These are phyloP conservation scores for Penicillium malachiteum DNA, from an alignment of 495 filamentous ascomycete species.

Conservation along the genomic window DNA sequence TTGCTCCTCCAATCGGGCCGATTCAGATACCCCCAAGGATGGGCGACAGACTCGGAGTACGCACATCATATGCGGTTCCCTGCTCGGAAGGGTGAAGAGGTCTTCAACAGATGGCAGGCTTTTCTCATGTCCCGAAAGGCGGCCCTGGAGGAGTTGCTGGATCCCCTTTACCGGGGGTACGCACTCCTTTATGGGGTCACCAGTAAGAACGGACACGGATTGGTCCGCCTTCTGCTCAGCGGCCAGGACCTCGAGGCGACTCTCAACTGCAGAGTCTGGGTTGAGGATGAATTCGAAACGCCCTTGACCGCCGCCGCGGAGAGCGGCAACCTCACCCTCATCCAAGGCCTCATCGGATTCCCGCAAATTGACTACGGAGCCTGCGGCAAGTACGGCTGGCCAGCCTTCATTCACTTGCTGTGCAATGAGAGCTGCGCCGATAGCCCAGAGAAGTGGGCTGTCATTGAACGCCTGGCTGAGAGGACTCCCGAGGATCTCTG, in stretches of 20 bases:
- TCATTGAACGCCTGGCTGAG: not conserved
- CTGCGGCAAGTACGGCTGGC: not conserved
- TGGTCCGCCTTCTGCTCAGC: not conserved
- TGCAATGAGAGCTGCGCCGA: not conserved
- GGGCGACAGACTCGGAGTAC: not conserved
- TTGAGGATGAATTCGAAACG: not conserved
- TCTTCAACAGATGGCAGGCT: not conserved
- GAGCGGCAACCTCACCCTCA: not conserved
- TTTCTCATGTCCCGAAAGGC: not conserved
- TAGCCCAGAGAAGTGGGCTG: not conserved
- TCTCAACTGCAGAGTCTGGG: not conserved
- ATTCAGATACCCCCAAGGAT: not conserved
- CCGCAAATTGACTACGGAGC: not conserved
- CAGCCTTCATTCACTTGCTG: not conserved
- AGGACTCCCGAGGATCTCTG: not conserved
- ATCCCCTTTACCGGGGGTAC: not conserved
- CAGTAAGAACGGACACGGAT: not conserved
- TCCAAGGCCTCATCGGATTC: not conserved
- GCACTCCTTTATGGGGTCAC: not conserved
- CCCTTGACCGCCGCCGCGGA: not conserved
- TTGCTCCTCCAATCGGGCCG: not conserved
- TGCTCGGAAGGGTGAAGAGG: not conserved
- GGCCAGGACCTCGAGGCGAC: not conserved
- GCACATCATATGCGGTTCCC: not conserved
- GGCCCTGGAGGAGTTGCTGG: not conserved